Evolutionary conservation across 305 asterid genomes (phyloP).

Genomic region (Fraxinus latifolia): DNA sequence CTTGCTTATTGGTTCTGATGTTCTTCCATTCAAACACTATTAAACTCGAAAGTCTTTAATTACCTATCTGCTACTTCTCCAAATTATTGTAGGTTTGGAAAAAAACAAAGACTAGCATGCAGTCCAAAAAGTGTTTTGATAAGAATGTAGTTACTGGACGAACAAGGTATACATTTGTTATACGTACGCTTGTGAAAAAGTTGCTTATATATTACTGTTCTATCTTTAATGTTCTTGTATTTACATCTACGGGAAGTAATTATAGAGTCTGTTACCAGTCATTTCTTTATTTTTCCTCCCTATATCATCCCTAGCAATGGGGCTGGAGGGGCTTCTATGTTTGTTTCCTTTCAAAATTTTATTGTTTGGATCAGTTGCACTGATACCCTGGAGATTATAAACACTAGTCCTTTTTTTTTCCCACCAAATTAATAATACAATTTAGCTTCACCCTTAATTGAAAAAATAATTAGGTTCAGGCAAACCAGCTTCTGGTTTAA

Average conservation of each 20-base stretch:
- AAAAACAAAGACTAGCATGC: conserved; percentile 39
- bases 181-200: conserved; percentile 10
- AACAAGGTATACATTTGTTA: conserved; percentile 55
- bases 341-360: neutral
- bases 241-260: conserved; percentile 1
- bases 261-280: neutral
- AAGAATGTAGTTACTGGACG: conserved; percentile 59
- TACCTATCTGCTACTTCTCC: conserved; percentile 19
- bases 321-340: neutral
- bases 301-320: conserved; percentile 1
- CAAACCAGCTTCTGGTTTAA: neutral
- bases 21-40: conserved; percentile 14
- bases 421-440: neutral
- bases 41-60: conserved; percentile 15
- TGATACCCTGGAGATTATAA: neutral
- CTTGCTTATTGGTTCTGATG: conserved; percentile 25
- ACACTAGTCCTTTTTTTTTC: neutral
- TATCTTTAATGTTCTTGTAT: neutral
- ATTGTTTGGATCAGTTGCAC: neutral
- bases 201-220: neutral
- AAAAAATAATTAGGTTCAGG: neutral
- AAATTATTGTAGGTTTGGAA: conserved; percentile 49
- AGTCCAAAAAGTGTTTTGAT: conserved; percentile 36
- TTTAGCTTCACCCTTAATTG: neutral
- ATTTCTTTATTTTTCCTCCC: conserved; percentile 4